phyloP scores from a whole-genome alignment of 2,329 filamentous ascomycete genomes.

The Allantophomopsis cytisporea region DNA sequence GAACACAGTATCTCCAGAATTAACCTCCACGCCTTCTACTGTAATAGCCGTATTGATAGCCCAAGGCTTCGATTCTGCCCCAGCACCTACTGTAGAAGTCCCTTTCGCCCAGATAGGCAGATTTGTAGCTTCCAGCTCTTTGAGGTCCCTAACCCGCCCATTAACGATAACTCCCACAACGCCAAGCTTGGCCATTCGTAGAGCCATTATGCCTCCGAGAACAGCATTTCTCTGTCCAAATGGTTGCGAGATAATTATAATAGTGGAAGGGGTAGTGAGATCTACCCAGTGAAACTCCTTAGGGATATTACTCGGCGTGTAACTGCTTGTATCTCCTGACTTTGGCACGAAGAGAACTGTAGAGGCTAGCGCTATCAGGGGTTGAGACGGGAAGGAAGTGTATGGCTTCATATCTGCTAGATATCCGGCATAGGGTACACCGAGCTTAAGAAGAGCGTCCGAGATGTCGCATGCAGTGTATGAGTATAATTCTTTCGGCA shows the following conservation, averaged over 20 bases:
- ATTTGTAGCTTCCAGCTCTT: constrained; percentile 38
- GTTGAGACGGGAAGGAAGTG: constrained; percentile 6
- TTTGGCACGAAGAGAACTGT: constrained; percentile 52
- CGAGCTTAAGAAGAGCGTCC: constrained; percentile 58
- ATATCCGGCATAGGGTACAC: constrained; percentile 52
- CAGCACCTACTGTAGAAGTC: constrained; percentile 42
- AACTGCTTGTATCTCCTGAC: constrained; percentile 21
- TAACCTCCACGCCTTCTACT: constrained; percentile 27
- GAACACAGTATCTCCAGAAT: constrained; percentile 53
- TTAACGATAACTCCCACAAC: constrained; percentile 51
- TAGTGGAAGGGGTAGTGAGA: constrained; percentile 39
- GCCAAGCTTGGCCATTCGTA: constrained; percentile 49
- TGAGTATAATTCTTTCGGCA: constrained; percentile 8
- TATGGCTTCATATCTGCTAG: constrained; percentile 39
- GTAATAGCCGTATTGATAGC: constrained; percentile 31
- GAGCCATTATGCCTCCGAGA: constrained; percentile 65
- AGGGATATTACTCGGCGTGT: constrained; percentile 33
- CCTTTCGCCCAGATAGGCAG: constrained; percentile 43
- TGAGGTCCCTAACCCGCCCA: constrained; percentile 54
- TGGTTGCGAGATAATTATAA: constrained; percentile 56
- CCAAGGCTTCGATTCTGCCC: constrained; percentile 40
- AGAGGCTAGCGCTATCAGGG: constrained; percentile 31
- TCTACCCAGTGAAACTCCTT: constrained; percentile 56
- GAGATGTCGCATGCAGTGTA: constrained; percentile 47
- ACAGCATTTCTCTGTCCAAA: constrained; percentile 53